phyloP scores from a whole-genome alignment of 2,329 filamentous ascomycete genomes.

The Epichloe gansuensis region DNA sequence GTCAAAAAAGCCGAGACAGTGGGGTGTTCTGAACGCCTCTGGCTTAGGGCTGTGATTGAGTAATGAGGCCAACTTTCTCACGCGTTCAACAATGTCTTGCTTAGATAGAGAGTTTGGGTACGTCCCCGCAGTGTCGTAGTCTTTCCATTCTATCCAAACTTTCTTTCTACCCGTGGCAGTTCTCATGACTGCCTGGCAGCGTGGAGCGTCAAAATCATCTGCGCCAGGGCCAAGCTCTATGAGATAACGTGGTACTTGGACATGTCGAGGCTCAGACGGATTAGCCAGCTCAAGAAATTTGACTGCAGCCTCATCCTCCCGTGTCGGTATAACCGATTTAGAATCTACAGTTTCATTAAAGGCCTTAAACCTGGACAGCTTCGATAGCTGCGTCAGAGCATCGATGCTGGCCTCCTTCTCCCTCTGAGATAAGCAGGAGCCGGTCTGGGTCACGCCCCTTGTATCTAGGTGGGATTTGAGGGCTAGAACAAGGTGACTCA shows the following conservation, averaged over 20 bases:
- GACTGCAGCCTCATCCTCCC: conserved; percentile 24
- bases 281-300: conserved; percentile 27
- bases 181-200: conserved; percentile 28
- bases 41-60: conserved; percentile 35
- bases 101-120: conserved; percentile 26
- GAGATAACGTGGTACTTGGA: conserved; percentile 22
- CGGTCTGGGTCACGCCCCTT: conserved; percentile 6
- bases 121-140: conserved; percentile 27
- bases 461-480: conserved; percentile 30
- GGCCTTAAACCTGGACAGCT: conserved; percentile 37
- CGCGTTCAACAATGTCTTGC: conserved; percentile 28
- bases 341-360: conserved; percentile 35
- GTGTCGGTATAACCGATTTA: conserved; percentile 15
- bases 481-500: conserved; percentile 32
- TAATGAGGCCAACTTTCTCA: conserved; percentile 34
- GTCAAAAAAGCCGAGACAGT: conserved; percentile 38
- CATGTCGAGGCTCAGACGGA: conserved; percentile 18
- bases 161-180: conserved; percentile 22
- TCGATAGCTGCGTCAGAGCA: conserved; percentile 26
- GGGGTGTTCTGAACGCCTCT: conserved; percentile 34
- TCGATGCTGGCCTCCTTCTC: conserved; percentile 27
- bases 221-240: conserved; percentile 20
- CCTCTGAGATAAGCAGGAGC: conserved; percentile 18
- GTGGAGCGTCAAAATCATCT: conserved; percentile 21
- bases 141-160: conserved; percentile 40